Conservation (phyloP, 2,329 filamentous ascomycete genomes). For the Neopestalotiopsis sp. region DNA sequence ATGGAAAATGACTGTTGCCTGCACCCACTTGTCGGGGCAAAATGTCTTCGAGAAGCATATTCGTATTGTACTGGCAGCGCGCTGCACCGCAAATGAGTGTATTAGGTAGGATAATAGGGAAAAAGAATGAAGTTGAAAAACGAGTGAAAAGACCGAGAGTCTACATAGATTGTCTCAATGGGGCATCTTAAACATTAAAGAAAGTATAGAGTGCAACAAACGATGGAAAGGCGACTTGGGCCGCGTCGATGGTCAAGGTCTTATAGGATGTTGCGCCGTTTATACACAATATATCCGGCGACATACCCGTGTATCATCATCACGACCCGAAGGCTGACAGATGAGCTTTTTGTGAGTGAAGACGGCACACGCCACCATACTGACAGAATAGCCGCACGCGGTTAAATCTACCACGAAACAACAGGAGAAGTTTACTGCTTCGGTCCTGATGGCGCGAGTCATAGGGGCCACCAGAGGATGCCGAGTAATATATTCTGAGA, state of each 20-base stretch:
- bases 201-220: background rate
- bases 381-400: background rate
- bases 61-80: background rate
- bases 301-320: background rate
- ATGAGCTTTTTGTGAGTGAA: background rate
- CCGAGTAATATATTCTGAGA: background rate
- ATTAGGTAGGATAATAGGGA: background rate
- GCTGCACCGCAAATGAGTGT: background rate
- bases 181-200: background rate
- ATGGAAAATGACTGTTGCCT: slow-evolving; percentile 20
- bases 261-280: background rate
- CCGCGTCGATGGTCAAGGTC: background rate
- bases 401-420: slow-evolving; percentile 6
- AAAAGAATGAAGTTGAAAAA: background rate
- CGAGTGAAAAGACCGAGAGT: background rate
- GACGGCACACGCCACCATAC: background rate
- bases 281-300: background rate
- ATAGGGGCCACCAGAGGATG: background rate
- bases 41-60: background rate
- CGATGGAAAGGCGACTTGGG: background rate
- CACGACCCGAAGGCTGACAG: background rate
- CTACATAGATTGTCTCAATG: background rate
- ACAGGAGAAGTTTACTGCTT: background rate
- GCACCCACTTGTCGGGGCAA: background rate
- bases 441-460: background rate